These are phyloP conservation scores for Arctostaphylos glauca DNA, from an alignment of 148 eudicot species.

Conservation along the genomic window DNA sequence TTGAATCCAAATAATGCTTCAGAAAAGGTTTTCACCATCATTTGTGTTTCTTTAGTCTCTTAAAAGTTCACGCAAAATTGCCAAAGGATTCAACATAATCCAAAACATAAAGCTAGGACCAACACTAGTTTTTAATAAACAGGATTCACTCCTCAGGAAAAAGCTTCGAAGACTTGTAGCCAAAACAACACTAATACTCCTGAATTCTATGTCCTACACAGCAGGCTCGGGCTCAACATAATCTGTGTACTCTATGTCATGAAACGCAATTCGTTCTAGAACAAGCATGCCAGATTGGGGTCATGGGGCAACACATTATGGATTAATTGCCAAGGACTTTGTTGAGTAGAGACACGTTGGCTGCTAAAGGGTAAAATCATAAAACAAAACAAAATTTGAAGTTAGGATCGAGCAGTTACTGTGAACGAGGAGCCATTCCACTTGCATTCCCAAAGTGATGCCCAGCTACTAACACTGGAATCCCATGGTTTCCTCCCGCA, in stretches of 20 bases:
- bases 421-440: constrained; percentile 99
- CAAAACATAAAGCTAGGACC: background rate
- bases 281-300: background rate
- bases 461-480: constrained; percentile 88
- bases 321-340: background rate
- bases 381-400: constrained; percentile 10
- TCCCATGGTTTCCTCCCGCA: constrained; percentile 95
- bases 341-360: background rate
- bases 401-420: constrained; percentile 48
- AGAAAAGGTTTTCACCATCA: background rate
- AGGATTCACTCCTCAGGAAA: background rate
- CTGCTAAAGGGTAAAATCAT: background rate
- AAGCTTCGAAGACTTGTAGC: too few relatives aligned
- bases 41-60: background rate
- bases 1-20: background rate
- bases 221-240: background rate
- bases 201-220: background rate
- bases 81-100: constrained; percentile 2
- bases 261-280: background rate
- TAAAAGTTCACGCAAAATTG: background rate
- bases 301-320: background rate
- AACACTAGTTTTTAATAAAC: background rate
- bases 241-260: background rate
- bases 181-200: background rate
- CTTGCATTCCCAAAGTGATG: constrained; percentile 97